Evolutionary conservation across 176 grass and related monocot species (phyloP).

Genomic region (Thalia dealbata): DNA sequence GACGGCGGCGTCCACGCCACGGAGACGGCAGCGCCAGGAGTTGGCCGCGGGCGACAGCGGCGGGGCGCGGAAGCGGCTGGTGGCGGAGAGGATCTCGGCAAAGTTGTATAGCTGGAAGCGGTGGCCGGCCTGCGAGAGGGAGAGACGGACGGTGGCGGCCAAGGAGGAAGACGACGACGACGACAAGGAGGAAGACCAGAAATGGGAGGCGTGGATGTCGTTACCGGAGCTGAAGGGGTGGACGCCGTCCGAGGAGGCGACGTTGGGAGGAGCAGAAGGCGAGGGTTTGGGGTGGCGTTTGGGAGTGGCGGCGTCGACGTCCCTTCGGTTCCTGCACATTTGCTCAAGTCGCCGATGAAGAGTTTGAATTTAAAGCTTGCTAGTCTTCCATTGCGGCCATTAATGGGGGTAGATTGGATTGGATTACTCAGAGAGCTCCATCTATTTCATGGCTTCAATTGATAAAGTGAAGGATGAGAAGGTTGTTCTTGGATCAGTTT

Average conservation of each 20-base stretch:
- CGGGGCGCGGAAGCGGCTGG: background rate
- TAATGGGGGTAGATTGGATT: too few species aligned
- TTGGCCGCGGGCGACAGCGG: background rate
- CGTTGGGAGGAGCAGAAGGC: background rate
- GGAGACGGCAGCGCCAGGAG: background rate
- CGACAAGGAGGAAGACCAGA: background rate
- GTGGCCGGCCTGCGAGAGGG: background rate
- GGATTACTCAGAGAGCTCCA: too few species aligned
- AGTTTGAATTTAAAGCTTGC: too few species aligned
- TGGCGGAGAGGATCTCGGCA: slow-evolving; percentile 1
- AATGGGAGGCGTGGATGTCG: background rate
- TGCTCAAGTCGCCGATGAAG: background rate
- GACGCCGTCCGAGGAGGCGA: too few species aligned
- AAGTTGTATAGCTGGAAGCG: background rate
- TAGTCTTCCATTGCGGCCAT: too few species aligned
- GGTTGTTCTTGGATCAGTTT: too few species aligned
- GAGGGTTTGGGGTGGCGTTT: background rate
- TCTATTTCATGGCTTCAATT: too few species aligned
- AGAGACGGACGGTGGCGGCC: background rate
- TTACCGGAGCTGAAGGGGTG: background rate
- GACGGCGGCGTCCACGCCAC: background rate
- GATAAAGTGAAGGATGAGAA: too few species aligned
- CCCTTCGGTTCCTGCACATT: slow-evolving; percentile 1
- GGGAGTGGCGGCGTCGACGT: background rate
- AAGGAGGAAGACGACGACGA: background rate